phyloP scores from a whole-genome alignment of 2,329 filamentous ascomycete genomes.

The Fusarium brachygibbosum region DNA sequence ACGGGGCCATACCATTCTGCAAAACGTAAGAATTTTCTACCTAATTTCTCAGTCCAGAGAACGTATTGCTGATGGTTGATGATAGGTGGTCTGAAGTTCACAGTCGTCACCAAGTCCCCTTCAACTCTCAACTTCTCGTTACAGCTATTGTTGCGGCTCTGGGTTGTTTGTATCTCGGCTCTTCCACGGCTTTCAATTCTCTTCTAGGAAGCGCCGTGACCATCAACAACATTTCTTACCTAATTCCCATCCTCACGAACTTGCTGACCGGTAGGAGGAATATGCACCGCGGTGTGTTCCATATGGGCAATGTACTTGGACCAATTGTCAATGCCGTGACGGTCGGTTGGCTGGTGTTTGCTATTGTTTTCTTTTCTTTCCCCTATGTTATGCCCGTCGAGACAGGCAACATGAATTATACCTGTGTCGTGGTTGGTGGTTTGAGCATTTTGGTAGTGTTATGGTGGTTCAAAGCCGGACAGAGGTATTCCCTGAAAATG shows the following conservation, averaged over 20 bases:
- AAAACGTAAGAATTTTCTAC: background rate
- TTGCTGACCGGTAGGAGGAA: background rate
- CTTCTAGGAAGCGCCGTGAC: slow-evolving; percentile 14
- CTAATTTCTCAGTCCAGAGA: too few species aligned
- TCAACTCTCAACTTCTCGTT: slow-evolving; percentile 2
- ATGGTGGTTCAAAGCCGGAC: slow-evolving; percentile 4
- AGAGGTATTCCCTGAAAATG: background rate
- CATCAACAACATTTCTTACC: slow-evolving; percentile 11
- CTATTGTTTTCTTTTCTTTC: slow-evolving; percentile 17
- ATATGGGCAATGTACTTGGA: slow-evolving; percentile 1
- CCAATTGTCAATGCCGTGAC: slow-evolving; percentile 5
- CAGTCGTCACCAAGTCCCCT: background rate
- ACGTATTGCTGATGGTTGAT: too few species aligned
- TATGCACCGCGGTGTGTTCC: slow-evolving; percentile 14
- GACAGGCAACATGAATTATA: slow-evolving; percentile 20
- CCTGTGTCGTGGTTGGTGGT: slow-evolving; percentile 9
- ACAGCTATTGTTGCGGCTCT: slow-evolving; percentile 3
- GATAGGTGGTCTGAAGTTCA: slow-evolving; percentile 16
- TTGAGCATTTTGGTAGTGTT: background rate
- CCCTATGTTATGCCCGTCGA: slow-evolving; percentile 19
- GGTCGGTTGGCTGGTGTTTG: slow-evolving; percentile 2
- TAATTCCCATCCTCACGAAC: slow-evolving; percentile 18
- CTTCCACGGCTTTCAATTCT: slow-evolving; percentile 17
- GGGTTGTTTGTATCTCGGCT: slow-evolving; percentile 8
- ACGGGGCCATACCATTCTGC: background rate